These are phyloP conservation scores for Dothideomycetes sp. DNA, from an alignment of 2,329 filamentous ascomycete species.

Conservation along the genomic window DNA sequence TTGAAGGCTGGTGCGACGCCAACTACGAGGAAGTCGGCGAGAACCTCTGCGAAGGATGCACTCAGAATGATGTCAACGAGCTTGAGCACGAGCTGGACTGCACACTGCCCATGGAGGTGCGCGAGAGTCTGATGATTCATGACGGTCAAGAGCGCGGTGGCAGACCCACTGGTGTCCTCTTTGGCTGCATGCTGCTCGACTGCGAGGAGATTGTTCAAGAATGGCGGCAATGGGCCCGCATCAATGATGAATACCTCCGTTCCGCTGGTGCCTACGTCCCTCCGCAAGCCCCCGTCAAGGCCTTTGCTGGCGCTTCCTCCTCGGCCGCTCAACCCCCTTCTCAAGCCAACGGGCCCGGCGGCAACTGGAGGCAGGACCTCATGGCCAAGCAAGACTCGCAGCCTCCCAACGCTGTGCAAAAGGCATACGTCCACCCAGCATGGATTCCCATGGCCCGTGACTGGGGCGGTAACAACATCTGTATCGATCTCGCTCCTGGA, in stretches of 20 bases:
- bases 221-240: constrained; percentile 90
- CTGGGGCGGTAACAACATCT: constrained; percentile 97
- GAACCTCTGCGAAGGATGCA: constrained; percentile 85
- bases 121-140: constrained; percentile 81
- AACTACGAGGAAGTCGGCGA: constrained; percentile 93
- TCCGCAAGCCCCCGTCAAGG: constrained; percentile 59
- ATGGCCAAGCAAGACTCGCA: constrained; percentile 78
- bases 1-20: constrained; percentile 87
- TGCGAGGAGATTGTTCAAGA: constrained; percentile 98
- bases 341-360: constrained; percentile 27
- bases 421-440: constrained; percentile 81
- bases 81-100: constrained; percentile 92
- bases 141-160: constrained; percentile 97
- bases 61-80: constrained; percentile 90
- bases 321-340: constrained; percentile 45
- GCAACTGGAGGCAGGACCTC: constrained; percentile 70
- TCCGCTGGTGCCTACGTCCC: constrained; percentile 35
- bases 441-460: constrained; percentile 96
- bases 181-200: constrained; percentile 89
- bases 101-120: constrained; percentile 82
- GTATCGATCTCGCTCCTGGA: constrained; percentile 83
- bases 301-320: constrained; percentile 53
- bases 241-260: constrained; percentile 75
- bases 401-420: constrained; percentile 76
- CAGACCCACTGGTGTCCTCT: constrained; percentile 81